Evolutionary conservation across 2,329 filamentous ascomycete species (phyloP).

Genomic region (Stemphylium beticola): DNA sequence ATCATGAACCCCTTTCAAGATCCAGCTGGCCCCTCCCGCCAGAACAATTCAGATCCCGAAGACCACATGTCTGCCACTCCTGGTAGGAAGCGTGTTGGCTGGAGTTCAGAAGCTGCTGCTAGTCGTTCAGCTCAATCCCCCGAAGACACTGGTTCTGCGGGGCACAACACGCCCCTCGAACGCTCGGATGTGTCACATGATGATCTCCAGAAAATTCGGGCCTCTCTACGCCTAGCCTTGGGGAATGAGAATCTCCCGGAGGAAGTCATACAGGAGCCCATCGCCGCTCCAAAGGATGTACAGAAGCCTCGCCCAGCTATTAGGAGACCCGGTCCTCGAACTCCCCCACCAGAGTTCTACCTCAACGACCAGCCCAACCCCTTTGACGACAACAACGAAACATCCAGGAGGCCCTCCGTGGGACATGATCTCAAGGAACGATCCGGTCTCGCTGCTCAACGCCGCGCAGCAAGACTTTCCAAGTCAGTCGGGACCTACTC

Average conservation of each 20-base stretch:
- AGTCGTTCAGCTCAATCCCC: constrained; percentile 25
- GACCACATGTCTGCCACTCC: constrained; percentile 37
- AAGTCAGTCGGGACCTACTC: constrained; percentile 46
- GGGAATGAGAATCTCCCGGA: constrained; percentile 35
- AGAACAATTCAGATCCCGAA: constrained; percentile 24
- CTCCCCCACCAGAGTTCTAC: constrained; percentile 42
- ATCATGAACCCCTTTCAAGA: constrained; percentile 38
- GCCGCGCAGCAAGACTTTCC: constrained; percentile 44
- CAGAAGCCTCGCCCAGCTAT: constrained; percentile 49
- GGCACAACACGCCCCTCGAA: constrained; percentile 38
- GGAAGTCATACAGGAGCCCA: constrained; percentile 18
- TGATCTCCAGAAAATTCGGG: constrained; percentile 40
- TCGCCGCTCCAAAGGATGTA: constrained; percentile 25
- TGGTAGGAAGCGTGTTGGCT: constrained; percentile 45
- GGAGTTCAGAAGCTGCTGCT: constrained; percentile 31
- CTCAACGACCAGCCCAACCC: constrained; percentile 44
- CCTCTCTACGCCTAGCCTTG: constrained; percentile 45
- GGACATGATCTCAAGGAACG: constrained; percentile 34
- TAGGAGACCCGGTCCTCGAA: constrained; percentile 36
- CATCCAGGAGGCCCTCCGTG: constrained; percentile 10
- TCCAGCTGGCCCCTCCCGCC: constrained; percentile 18
- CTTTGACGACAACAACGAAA: constrained; percentile 36
- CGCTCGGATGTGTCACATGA: constrained; percentile 44
- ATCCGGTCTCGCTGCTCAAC: constrained; percentile 44
- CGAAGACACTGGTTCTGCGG: constrained; percentile 35